Evolutionary conservation across 1,139 yeast species (phyloP).

Genomic region (Suhomyces choctaworum): DNA sequence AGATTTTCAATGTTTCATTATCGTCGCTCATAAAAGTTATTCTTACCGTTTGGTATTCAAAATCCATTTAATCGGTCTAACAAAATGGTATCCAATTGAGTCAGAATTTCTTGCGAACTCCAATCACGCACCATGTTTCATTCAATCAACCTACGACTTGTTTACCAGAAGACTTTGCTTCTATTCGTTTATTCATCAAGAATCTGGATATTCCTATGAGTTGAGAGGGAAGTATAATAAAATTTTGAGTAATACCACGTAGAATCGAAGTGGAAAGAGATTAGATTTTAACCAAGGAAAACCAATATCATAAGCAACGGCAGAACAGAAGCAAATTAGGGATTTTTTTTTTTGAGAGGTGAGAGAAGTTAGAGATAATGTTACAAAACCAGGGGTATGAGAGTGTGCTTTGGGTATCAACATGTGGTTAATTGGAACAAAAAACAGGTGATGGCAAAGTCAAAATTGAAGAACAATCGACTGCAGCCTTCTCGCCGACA

Average conservation of each 20-base stretch:
- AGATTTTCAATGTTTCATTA: too few species aligned
- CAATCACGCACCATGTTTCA: too few species aligned
- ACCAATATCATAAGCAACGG: conserved; percentile 6
- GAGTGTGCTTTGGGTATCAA: conserved; percentile 5
- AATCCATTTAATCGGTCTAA: too few species aligned
- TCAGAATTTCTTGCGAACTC: too few species aligned
- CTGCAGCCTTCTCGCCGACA: too few species aligned
- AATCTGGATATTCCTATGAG: conserved; percentile 8
- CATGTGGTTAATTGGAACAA: conserved; percentile 1
- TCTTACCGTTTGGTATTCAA: too few species aligned
- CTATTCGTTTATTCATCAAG: conserved; percentile 8
- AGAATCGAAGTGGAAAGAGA: conserved; percentile 8
- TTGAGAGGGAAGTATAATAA: conserved; percentile 9
- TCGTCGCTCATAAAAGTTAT: too few species aligned
- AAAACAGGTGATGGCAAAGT: conserved; percentile 3
- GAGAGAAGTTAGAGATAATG: conserved; percentile 2
- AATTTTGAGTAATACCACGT: conserved; percentile 11
- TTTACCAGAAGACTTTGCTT: conserved; percentile 6
- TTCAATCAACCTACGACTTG: neutral
- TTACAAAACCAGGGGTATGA: conserved; percentile 3
- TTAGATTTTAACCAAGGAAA: conserved; percentile 9
- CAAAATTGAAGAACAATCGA: conserved; percentile 10
- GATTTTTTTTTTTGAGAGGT: neutral
- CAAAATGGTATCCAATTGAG: too few species aligned
- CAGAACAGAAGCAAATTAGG: conserved; percentile 2